Conservation (phyloP, 768 basidiomycete species). For the Macrolepiota albuminosa region DNA sequence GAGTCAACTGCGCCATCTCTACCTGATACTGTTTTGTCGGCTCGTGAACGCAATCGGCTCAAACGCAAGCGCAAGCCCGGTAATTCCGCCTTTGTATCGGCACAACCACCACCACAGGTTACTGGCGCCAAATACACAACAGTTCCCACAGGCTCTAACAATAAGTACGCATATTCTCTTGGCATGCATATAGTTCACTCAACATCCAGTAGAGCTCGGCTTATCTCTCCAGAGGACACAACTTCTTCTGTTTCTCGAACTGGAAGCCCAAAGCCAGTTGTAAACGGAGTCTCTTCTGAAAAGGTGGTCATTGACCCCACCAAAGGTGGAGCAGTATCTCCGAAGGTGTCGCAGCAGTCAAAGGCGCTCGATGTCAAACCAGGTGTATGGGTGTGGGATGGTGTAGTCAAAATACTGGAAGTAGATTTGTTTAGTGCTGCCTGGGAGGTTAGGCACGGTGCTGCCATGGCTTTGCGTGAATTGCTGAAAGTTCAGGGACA, state of each 20-base stretch:
- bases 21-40: conserved; percentile 62
- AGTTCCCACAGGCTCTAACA: conserved; percentile 52
- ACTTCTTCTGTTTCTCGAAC: conserved; percentile 45
- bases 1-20: conserved; percentile 35
- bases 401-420: conserved; percentile 71
- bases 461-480: conserved; percentile 87
- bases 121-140: conserved; percentile 59
- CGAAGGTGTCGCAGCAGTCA: conserved; percentile 71
- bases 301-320: conserved; percentile 75
- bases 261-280: conserved; percentile 48
- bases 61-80: conserved; percentile 93
- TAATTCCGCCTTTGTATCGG: conserved; percentile 75
- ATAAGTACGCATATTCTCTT: conserved; percentile 33
- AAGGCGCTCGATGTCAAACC: conserved; percentile 71
- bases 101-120: conserved; percentile 53
- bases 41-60: conserved; percentile 88
- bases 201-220: conserved; percentile 52
- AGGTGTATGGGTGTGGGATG: conserved; percentile 86
- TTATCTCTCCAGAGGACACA: conserved; percentile 63
- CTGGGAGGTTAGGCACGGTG: conserved; percentile 95
- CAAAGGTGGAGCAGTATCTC: conserved; percentile 81
- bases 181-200: not conserved
- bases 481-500: conserved; percentile 79
- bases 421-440: conserved; percentile 79
- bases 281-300: conserved; percentile 41